Percentiles rank a stretch among this genome's conserved stretches.
These are phyloP conservation scores for Cutaneotrichosporon cutaneum DNA, from an alignment of 1,284 basidiomycete genomes.

Conservation along the genomic window DNA sequence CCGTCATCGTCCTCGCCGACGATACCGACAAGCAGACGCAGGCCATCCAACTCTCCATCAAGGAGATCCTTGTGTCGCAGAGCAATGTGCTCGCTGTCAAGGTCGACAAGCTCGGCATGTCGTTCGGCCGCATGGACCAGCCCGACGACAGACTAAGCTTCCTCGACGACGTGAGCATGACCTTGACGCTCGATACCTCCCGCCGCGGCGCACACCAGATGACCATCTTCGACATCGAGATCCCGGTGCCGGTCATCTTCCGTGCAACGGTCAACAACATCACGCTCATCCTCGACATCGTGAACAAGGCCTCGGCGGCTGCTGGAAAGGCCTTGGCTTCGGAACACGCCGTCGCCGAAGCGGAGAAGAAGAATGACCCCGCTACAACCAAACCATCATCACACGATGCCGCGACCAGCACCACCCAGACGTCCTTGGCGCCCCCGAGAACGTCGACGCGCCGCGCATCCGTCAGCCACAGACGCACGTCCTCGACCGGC, in stretches of 20 bases:
- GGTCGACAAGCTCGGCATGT: conserved; percentile 87
- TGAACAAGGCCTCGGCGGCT: conserved; percentile 81
- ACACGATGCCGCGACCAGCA: neutral
- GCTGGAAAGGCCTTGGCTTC: conserved; percentile 38
- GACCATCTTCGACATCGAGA: conserved; percentile 79
- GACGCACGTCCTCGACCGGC: neutral
- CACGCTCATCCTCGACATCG: conserved; percentile 80
- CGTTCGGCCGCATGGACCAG: conserved; percentile 83
- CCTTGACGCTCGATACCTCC: conserved; percentile 80
- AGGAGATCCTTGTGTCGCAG: conserved; percentile 85
- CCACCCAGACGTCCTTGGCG: conserved; percentile 26
- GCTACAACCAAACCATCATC: neutral
- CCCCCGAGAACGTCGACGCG: conserved; percentile 23
- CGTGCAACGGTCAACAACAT: conserved; percentile 93
- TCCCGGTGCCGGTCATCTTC: conserved; percentile 78
- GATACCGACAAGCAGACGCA: conserved; percentile 78
- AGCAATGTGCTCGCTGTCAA: conserved; percentile 85
- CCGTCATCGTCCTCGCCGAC: conserved; percentile 83
- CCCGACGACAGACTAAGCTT: conserved; percentile 75
- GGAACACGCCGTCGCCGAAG: conserved; percentile 10
- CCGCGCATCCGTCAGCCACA: conserved; percentile 43
- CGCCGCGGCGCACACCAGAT: conserved; percentile 70
- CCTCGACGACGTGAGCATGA: conserved; percentile 88
- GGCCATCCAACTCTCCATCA: conserved; percentile 81
- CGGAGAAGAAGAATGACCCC: neutral